Conservation (phyloP, 2,329 filamentous ascomycete genomes). For the Fusarium heterosporum region DNA sequence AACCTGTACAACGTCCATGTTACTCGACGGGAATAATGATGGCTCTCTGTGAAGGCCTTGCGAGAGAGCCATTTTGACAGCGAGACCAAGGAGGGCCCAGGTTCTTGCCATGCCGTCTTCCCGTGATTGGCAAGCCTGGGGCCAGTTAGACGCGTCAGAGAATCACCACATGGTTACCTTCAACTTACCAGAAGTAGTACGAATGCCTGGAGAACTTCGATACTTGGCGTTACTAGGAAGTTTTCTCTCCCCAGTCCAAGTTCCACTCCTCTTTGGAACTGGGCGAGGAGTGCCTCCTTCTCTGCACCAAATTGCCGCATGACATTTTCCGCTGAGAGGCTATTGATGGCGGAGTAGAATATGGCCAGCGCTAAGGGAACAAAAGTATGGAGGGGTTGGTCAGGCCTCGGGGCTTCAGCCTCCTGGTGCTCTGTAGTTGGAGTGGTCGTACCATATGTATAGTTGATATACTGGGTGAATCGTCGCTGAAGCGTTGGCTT, state of each 20-base stretch:
- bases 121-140: neutral
- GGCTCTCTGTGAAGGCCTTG: constrained; percentile 2
- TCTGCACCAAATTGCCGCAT: neutral
- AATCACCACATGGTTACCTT: accelerated
- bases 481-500: neutral
- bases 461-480: neutral
- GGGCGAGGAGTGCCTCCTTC: neutral
- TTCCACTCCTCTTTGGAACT: neutral
- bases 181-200: constrained; percentile 1
- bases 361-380: neutral
- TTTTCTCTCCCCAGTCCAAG: neutral
- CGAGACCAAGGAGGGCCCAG: neutral
- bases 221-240: neutral
- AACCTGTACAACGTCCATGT: neutral
- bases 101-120: constrained; percentile 10
- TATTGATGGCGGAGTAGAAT: neutral
- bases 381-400: neutral
- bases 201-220: constrained; percentile 1
- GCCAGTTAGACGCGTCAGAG: neutral
- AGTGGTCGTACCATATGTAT: neutral
- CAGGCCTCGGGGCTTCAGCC: accelerated
- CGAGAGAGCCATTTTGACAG: neutral
- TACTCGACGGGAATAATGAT: neutral
- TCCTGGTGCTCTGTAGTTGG: neutral
- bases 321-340: neutral